Evolutionary conservation across 1,284 basidiomycete genomes (phyloP).

Genomic region (Filobasidium uniguttulatum): DNA sequence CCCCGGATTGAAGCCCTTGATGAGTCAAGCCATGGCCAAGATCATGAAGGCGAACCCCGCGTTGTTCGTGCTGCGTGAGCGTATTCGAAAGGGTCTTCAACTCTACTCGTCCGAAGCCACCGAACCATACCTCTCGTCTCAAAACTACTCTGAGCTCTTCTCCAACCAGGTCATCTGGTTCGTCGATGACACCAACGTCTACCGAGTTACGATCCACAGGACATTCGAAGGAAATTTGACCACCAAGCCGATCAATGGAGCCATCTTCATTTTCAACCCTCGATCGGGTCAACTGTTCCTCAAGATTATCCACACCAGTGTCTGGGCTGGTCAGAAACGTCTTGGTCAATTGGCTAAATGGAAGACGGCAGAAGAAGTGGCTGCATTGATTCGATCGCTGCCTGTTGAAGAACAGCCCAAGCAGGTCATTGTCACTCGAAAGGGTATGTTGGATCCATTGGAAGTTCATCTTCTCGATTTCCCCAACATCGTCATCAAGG

Average conservation of each 20-base stretch:
- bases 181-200: slow-evolving; percentile 98
- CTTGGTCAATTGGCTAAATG: slow-evolving; percentile 98
- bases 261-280: slow-evolving; percentile 99
- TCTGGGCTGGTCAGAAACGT: slow-evolving; percentile 99
- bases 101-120: slow-evolving; percentile 98
- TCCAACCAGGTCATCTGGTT: slow-evolving; percentile 99
- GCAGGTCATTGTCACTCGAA: slow-evolving; percentile 97
- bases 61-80: slow-evolving; percentile 93
- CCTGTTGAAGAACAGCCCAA: slow-evolving; percentile 99
- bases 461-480: slow-evolving; percentile 98
- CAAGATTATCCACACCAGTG: slow-evolving; percentile 98
- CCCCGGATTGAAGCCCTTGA: slow-evolving; percentile 93
- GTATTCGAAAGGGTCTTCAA: slow-evolving; percentile 95
- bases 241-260: slow-evolving; percentile 98
- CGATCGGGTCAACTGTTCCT: slow-evolving; percentile 95
- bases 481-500: slow-evolving; percentile 99
- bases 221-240: slow-evolving; percentile 99
- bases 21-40: slow-evolving; percentile 99
- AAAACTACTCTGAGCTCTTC: slow-evolving; percentile 91
- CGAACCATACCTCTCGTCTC: slow-evolving; percentile 84
- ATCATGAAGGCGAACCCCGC: slow-evolving; percentile 78
- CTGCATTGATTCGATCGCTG: slow-evolving; percentile 86
- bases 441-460: slow-evolving; percentile 97
- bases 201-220: slow-evolving; percentile 99
- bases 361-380: slow-evolving; percentile 97